Percentiles rank a stretch among this genome's conserved stretches.
Conservation (phyloP, 2,329 filamentous ascomycete species). For the Chalaropsis thielavioides region DNA sequence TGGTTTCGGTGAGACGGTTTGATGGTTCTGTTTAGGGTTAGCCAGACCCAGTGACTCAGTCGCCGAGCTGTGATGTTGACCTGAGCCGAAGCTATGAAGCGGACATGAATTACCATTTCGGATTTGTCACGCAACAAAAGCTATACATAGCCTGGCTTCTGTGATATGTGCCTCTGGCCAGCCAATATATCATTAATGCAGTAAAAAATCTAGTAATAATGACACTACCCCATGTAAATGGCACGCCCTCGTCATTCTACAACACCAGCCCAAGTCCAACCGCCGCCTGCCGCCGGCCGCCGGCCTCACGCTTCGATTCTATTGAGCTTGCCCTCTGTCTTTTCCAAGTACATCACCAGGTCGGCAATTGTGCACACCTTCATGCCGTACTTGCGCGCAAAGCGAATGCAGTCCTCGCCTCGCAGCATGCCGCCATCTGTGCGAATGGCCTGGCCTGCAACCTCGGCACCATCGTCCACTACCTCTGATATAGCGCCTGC, state of each 20-base stretch:
- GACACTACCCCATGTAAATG: not conserved
- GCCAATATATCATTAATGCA: not conserved
- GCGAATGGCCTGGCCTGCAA: slow-evolving; percentile 52
- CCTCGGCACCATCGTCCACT: slow-evolving; percentile 68
- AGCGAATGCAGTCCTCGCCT: slow-evolving; percentile 72
- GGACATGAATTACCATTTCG: not conserved
- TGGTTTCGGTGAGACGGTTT: not conserved
- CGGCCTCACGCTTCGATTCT: slow-evolving; percentile 28
- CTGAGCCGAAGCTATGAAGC: not conserved
- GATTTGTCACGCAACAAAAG: not conserved
- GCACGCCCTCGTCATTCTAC: not conserved
- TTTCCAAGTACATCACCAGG: slow-evolving; percentile 65
- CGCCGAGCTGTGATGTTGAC: too few species aligned
- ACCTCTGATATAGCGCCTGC: slow-evolving; percentile 84
- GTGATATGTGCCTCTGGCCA: not conserved
- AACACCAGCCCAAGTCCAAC: not conserved
- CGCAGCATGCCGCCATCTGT: slow-evolving; percentile 75
- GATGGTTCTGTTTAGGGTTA: slow-evolving; percentile 9
- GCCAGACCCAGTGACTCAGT: slow-evolving; percentile 15
- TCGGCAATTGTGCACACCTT: slow-evolving; percentile 94
- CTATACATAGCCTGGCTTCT: not conserved
- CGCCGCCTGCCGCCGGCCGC: not conserved
- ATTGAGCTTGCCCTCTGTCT: slow-evolving; percentile 49
- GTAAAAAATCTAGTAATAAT: not conserved
- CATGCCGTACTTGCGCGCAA: slow-evolving; percentile 76